Base-by-base conservation (phyloP, 225 moss, liverwort and hornwort species). In the Thuidium tamariscinum region DNA sequence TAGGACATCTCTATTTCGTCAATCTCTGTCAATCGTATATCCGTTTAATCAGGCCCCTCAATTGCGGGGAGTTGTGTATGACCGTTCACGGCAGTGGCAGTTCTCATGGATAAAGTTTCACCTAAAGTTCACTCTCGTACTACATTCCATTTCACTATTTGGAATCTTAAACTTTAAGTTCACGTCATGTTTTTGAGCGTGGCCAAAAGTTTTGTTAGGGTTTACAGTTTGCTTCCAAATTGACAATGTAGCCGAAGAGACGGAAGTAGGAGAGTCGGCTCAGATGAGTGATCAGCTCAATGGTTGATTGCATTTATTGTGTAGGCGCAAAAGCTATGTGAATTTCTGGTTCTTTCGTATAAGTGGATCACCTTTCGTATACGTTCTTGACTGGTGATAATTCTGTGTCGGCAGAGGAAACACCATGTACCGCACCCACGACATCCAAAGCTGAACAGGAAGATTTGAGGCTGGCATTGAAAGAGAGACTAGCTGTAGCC, bases 401-500 rank as follows among this genome's bases (percentile, higher is more conserved):
- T 52, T 87, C 8, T 87, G 73, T 82, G 37, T 73, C 49, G 87
- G 64, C 68, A 91, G 93, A 85, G 77, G 85, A 71, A 78, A 36
- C 60, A 34, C 61, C 68, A 82, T 71, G 78, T 27, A 44, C 88
- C 37, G 85, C 85, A 56, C 36, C 85, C 5, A 46, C 75, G 81
- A 68, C 89, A 65, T 68, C 62, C 37, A 81, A 84, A 44, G 52
- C 64, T 74, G 87, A 54, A 32, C 74, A 84, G 22, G 89, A 92
- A 84, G 89, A 86, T 57, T 61, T 84, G 74, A 81, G 83, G 66
- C 86, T 86, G 63, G 82, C 77, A 68, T 79, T 93, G 73, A 90
- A 90, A 83, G 91, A 74, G 80, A 88, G 93, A 80, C 78, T 93
- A 42, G 74, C 82, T 80, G 63, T 70, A 67, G 93, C 93, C 27